Conservation (phyloP, 2,329 filamentous ascomycete species). For the Lasiodiplodia sp. region DNA sequence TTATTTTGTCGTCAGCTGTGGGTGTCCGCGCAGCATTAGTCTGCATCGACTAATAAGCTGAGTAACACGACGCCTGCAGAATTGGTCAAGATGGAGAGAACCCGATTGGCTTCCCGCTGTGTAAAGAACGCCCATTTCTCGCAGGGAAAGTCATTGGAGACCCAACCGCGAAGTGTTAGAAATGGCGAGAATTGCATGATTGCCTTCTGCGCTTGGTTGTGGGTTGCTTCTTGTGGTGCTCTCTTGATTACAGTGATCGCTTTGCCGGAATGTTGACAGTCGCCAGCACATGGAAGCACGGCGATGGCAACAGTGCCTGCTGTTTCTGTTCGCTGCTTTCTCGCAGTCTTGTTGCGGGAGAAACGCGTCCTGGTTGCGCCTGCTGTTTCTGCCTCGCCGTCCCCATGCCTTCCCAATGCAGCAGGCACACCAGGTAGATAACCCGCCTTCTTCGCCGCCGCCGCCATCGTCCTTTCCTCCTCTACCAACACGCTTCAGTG, state of each 20-base stretch:
- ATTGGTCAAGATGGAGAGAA: too few relatives aligned
- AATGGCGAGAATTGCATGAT: not conserved
- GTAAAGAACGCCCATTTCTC: too few relatives aligned
- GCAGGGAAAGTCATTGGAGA: too few relatives aligned
- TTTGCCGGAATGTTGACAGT: not conserved
- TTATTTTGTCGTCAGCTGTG: too few relatives aligned
- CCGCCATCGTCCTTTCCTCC: not conserved
- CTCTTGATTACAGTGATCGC: not conserved
- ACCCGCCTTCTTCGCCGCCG: not conserved
- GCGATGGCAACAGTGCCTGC: not conserved
- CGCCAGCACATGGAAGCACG: not conserved
- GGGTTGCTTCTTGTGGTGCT: too few relatives aligned
- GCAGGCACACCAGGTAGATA: conserved; percentile 6
- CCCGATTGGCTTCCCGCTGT: too few relatives aligned
- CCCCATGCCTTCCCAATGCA: not conserved
- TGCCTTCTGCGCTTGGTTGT: not conserved
- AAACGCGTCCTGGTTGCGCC: not conserved
- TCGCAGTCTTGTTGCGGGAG: not conserved
- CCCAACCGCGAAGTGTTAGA: not conserved
- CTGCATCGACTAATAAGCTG: too few relatives aligned
- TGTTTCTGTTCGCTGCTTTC: not conserved
- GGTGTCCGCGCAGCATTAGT: too few relatives aligned
- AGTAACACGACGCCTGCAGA: too few relatives aligned
- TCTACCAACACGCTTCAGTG: not conserved
- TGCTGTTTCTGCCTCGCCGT: not conserved